Percentiles rank a stretch among this genome's conserved stretches.
phyloP scores from a whole-genome alignment of 306 rosid species.

The Lathyrus oleraceus region DNA sequence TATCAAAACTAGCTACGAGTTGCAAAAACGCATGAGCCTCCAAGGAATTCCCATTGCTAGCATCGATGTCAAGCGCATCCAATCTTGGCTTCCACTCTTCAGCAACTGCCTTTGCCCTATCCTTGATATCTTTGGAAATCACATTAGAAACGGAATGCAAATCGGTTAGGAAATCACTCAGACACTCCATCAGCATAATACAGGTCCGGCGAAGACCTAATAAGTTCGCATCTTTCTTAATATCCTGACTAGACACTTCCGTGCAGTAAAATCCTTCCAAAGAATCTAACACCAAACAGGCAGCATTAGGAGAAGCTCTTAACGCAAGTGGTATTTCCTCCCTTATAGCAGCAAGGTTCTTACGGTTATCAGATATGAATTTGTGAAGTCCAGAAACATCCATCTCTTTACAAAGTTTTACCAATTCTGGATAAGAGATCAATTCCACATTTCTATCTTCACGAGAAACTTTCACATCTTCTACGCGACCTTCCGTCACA shows the following conservation, averaged over 20 bases:
- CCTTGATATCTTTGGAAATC: slow-evolving; percentile 68
- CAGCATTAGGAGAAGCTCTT: slow-evolving; percentile 80
- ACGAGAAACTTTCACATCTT: slow-evolving; percentile 51
- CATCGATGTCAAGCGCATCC: slow-evolving; percentile 91
- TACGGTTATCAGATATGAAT: slow-evolving; percentile 93
- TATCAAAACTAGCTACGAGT: slow-evolving; percentile 78
- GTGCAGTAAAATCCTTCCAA: slow-evolving; percentile 77
- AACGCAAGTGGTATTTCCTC: slow-evolving; percentile 91
- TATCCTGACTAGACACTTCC: slow-evolving; percentile 68
- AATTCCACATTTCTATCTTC: slow-evolving; percentile 48
- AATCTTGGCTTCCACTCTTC: slow-evolving; percentile 94
- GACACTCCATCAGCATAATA: slow-evolving; percentile 98
- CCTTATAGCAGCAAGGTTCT: slow-evolving; percentile 85
- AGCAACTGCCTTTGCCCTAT: slow-evolving; percentile 72
- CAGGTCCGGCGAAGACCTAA: slow-evolving; percentile 94
- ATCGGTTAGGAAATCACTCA: slow-evolving; percentile 65
- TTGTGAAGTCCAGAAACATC: slow-evolving; percentile 86
- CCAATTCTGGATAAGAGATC: slow-evolving; percentile 70
- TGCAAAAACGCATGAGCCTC: slow-evolving; percentile 99
- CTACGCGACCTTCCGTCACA: slow-evolving; percentile 49
- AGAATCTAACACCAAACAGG: slow-evolving; percentile 75
- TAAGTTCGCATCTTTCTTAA: slow-evolving; percentile 87
- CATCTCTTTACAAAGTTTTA: slow-evolving; percentile 80
- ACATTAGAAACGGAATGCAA: slow-evolving; percentile 49
- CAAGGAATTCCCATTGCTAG: slow-evolving; percentile 88